These are phyloP conservation scores for Diaporthe aspalathi DNA, from an alignment of 2,329 filamentous ascomycete species.

Conservation along the genomic window DNA sequence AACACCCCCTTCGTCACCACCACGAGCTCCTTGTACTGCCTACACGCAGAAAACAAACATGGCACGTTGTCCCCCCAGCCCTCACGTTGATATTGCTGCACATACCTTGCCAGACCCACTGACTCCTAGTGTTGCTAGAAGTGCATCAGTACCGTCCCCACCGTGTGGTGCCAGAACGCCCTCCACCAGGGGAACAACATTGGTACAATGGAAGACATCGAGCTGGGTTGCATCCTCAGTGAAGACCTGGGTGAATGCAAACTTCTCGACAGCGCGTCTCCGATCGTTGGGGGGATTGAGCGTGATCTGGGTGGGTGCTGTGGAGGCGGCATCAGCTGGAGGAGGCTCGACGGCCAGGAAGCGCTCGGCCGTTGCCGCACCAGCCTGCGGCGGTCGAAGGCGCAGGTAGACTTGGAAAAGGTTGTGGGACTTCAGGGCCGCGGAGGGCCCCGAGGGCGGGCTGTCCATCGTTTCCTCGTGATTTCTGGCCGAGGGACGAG, in stretches of 20 bases:
- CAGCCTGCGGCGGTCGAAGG: conserved; percentile 74
- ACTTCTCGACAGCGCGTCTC: conserved; percentile 90
- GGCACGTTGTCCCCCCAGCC: no score
- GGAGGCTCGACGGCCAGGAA: conserved; percentile 81
- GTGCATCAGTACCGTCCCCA: conserved; percentile 84
- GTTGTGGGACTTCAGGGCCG: conserved; percentile 53
- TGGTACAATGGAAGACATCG: conserved; percentile 85
- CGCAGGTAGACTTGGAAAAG: conserved; percentile 95
- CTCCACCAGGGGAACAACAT: conserved; percentile 79
- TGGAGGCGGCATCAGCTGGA: conserved; percentile 48
- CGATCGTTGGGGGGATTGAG: conserved; percentile 86
- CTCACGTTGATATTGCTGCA: not conserved
- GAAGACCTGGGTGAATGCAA: conserved; percentile 94
- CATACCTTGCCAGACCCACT: conserved; percentile 94
- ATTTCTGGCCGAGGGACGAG: not conserved
- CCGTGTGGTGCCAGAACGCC: conserved; percentile 80
- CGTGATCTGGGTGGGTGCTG: conserved; percentile 76
- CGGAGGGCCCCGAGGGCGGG: conserved; percentile 39
- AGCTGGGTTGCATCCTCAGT: conserved; percentile 87
- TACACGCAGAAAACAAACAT: not conserved
- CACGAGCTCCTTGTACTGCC: not conserved
- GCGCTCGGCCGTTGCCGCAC: conserved; percentile 65
- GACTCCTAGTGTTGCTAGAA: conserved; percentile 91
- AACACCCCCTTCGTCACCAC: not conserved
- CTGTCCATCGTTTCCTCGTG: conserved; percentile 51